Evolutionary conservation across 2,329 filamentous ascomycete species (phyloP).

Genomic region (Penicillium sp.): DNA sequence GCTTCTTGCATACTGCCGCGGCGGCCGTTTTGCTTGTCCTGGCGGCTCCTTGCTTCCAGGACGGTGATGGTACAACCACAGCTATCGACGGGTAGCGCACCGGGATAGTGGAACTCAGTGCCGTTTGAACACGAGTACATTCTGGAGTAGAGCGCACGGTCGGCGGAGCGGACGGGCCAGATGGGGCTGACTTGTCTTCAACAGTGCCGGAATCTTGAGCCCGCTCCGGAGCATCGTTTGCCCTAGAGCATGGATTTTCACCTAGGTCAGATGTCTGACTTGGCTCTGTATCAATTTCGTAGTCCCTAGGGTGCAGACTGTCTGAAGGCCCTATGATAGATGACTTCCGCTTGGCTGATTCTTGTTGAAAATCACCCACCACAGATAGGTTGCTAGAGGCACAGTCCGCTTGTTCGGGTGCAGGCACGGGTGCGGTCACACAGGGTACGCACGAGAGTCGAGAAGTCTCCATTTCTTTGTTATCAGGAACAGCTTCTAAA

Average conservation of each 20-base stretch:
- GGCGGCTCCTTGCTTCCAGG: slow-evolving; percentile 1
- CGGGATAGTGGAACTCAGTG: neutral
- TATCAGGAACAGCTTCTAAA: slow-evolving; percentile 7
- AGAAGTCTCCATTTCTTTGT: slow-evolving; percentile 11
- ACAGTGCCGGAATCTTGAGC: neutral
- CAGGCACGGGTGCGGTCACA: slow-evolving; percentile 2
- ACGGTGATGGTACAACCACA: slow-evolving; percentile 2
- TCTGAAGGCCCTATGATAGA: neutral
- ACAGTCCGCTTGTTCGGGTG: slow-evolving; percentile 9
- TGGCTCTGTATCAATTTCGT: neutral
- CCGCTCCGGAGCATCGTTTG: neutral
- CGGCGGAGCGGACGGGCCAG: neutral
- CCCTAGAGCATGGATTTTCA: neutral
- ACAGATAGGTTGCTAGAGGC: slow-evolving; percentile 5
- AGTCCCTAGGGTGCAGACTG: neutral
- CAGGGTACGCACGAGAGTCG: slow-evolving; percentile 2
- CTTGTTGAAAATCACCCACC: slow-evolving; percentile 3
- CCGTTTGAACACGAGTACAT: neutral
- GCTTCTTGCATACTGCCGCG: slow-evolving; percentile 5
- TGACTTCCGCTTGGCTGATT: slow-evolving; percentile 2
- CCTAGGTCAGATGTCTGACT: neutral
- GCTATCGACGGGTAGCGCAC: slow-evolving; percentile 1
- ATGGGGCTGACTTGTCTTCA: neutral
- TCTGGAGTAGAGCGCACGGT: neutral
- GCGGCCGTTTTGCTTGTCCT: slow-evolving; percentile 6